These are phyloP conservation scores for Viola pubescens DNA, from an alignment of 441 rosid species.

Conservation along the genomic window DNA sequence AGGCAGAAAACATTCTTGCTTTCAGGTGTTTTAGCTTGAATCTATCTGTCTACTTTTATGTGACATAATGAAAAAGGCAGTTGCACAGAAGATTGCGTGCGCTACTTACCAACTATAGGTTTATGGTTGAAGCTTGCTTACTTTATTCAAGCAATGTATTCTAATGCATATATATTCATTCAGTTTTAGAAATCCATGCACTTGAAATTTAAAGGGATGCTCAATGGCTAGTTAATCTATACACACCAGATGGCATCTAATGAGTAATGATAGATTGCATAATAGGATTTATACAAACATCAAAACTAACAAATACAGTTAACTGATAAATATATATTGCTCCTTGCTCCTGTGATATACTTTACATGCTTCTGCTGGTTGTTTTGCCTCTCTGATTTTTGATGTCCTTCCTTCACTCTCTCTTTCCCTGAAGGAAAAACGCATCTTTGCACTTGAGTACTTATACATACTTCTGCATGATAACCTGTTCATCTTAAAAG, in stretches of 20 bases:
- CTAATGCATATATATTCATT: background rate
- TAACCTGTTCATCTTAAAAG: background rate
- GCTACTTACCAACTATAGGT: background rate
- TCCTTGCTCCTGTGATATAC: background rate
- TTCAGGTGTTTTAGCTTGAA: background rate
- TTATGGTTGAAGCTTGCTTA: background rate
- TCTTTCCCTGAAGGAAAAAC: slow-evolving; percentile 3
- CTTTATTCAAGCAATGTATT: background rate
- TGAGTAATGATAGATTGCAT: background rate
- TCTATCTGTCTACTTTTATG: background rate
- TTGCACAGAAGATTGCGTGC: background rate
- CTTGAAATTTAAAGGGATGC: background rate
- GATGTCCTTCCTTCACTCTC: slow-evolving; percentile 4
- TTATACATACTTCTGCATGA: background rate
- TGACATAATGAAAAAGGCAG: background rate
- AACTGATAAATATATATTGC: background rate
- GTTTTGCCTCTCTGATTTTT: background rate
- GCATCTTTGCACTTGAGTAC: background rate
- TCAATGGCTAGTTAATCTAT: background rate
- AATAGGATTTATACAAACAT: background rate
- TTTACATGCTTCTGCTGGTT: background rate
- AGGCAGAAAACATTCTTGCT: no score
- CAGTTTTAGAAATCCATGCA: background rate
- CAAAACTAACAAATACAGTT: background rate
- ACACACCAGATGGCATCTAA: background rate